A percentile compares a stretch with the other conserved stretches of the same genome.
Conservation (phyloP, 2,329 filamentous ascomycete genomes). For the Fusarium tjaetaba region DNA sequence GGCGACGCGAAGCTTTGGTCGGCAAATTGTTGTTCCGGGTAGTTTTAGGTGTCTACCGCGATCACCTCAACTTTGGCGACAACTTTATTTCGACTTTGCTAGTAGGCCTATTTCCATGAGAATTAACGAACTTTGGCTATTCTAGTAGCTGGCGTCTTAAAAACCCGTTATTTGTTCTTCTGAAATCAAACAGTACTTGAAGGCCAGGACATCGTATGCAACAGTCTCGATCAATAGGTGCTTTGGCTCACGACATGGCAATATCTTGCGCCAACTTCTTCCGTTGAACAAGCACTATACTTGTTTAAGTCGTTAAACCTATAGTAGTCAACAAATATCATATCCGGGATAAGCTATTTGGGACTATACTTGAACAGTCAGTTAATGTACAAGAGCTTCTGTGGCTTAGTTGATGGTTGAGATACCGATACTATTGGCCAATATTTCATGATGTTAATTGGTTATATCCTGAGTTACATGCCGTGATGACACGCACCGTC, state of each 20-base stretch:
- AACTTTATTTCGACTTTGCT: neutral
- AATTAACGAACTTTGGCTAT: no score
- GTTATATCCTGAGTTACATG: neutral
- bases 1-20: constrained; percentile 30
- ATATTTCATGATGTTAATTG: neutral
- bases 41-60: neutral
- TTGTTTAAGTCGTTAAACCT: neutral
- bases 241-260: neutral
- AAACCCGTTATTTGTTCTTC: neutral
- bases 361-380: neutral
- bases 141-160: neutral
- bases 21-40: constrained; percentile 26
- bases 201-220: neutral
- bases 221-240: neutral
- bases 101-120: no score
- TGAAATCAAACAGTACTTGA: neutral
- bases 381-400: neutral
- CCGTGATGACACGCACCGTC: neutral
- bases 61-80: neutral
- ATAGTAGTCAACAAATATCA: no score
- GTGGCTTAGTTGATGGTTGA: neutral
- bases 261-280: neutral
- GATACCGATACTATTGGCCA: neutral
- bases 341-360: neutral
- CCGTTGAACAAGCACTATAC: neutral